Conservation (phyloP, 75 land plant species). For the Cupressus sempervirens region DNA sequence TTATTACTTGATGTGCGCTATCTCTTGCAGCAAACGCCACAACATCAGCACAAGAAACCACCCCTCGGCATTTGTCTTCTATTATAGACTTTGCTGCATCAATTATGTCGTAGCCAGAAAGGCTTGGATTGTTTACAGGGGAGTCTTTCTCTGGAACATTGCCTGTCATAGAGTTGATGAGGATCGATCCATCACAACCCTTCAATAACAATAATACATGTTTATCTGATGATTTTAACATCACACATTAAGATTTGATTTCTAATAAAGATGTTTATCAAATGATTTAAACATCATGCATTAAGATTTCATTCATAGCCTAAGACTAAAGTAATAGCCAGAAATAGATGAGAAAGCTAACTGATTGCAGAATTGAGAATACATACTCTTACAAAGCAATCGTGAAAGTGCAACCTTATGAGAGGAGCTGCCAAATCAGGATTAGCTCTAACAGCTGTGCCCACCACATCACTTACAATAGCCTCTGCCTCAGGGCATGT, state of each 20-base stretch:
- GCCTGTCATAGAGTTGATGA: slow-evolving; percentile 6
- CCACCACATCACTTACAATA: too few relatives aligned
- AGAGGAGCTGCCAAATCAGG: background rate
- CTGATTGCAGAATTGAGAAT: background rate
- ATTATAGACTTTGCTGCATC: slow-evolving; percentile 20
- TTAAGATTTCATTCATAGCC: too few relatives aligned
- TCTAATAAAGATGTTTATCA: too few relatives aligned
- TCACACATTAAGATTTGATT: too few relatives aligned
- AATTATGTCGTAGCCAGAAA: slow-evolving; percentile 32
- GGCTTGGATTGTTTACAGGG: slow-evolving; percentile 17
- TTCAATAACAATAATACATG: background rate
- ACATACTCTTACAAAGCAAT: slow-evolving; percentile 22
- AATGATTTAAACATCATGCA: too few relatives aligned
- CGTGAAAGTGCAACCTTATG: slow-evolving; percentile 21
- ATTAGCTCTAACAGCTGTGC: too few relatives aligned
- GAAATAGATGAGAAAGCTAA: background rate
- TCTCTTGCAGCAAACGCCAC: slow-evolving; percentile 40
- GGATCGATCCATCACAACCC: slow-evolving; percentile 4
- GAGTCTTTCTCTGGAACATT: slow-evolving; percentile 29
- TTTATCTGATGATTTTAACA: too few relatives aligned
- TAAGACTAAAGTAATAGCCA: background rate
- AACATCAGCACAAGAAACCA: slow-evolving; percentile 30
- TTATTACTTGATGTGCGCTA: slow-evolving; percentile 15
- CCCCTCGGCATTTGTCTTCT: slow-evolving; percentile 10
- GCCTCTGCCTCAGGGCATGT: too few relatives aligned